Conservation (phyloP, 148 eudicot species). For the Heliamphora exappendiculata region DNA sequence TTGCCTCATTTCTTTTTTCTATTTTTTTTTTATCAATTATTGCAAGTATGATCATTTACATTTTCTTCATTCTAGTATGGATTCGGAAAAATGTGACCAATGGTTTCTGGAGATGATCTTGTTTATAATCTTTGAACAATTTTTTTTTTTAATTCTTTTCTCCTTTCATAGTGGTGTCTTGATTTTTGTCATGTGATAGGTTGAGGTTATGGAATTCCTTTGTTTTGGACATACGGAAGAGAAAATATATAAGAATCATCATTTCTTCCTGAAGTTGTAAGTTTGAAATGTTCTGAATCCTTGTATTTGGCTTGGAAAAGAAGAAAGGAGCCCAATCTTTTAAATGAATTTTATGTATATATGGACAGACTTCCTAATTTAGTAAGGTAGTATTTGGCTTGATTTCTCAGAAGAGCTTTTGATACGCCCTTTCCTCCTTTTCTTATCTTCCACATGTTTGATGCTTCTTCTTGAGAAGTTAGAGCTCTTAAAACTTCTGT, state of each 20-base stretch:
- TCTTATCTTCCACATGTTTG: conserved; percentile 16
- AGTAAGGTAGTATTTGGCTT: not conserved
- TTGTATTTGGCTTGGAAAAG: conserved; percentile 11
- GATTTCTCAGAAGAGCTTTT: conserved; percentile 9
- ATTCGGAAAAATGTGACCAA: not conserved
- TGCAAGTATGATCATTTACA: not conserved
- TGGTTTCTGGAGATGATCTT: not conserved
- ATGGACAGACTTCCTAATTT: too few species aligned
- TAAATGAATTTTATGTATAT: not conserved
- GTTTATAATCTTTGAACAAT: not conserved
- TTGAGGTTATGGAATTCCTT: not conserved
- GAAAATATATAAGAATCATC: conserved; percentile 3
- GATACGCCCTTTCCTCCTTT: conserved; percentile 19
- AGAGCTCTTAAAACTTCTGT: conserved; percentile 12
- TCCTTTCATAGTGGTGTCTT: not conserved
- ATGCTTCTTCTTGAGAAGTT: conserved; percentile 4
- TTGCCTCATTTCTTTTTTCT: not conserved
- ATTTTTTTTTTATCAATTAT: not conserved
- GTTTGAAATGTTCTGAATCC: conserved; percentile 7
- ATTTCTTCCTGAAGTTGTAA: not conserved
- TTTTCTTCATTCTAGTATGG: too few species aligned
- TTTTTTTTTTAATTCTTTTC: not conserved
- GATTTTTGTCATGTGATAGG: not conserved
- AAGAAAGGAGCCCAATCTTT: conserved; percentile 18
- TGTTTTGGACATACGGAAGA: not conserved